Percentiles rank a stretch among this genome's conserved stretches.
Conservation (phyloP, 345 rosid genomes). For the Camelina sativa region DNA sequence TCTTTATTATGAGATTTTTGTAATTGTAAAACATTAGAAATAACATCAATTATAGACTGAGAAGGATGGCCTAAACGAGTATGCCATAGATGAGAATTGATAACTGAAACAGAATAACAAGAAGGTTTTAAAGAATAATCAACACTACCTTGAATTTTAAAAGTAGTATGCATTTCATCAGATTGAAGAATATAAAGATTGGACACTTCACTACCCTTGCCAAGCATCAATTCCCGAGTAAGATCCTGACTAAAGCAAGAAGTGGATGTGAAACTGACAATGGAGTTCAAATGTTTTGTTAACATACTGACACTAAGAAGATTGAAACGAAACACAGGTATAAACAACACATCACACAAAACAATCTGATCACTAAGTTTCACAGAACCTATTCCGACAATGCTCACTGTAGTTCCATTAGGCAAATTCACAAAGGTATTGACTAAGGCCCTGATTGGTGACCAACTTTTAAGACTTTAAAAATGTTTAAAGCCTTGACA, state of each 20-base stretch:
- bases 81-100: too few species aligned
- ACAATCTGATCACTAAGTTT: background rate
- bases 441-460: too few species aligned
- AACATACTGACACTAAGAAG: background rate
- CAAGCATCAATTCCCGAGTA: background rate
- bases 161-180: accelerated
- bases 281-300: accelerated
- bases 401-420: background rate
- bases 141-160: background rate
- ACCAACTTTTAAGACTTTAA: too few species aligned
- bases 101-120: too few species aligned
- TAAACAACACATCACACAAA: background rate
- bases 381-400: background rate
- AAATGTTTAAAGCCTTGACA: too few species aligned
- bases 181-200: background rate
- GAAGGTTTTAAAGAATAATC: background rate
- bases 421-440: background rate
- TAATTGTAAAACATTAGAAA: background rate
- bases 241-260: background rate
- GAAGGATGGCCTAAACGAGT: background rate
- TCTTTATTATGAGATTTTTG: background rate
- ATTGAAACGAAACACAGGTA: background rate
- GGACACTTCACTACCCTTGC: background rate
- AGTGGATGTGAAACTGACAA: background rate
- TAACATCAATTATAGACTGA: background rate